Evolutionary conservation across 805 yeast genomes (phyloP).

Genomic region (Cyberlindnera lachancei): DNA sequence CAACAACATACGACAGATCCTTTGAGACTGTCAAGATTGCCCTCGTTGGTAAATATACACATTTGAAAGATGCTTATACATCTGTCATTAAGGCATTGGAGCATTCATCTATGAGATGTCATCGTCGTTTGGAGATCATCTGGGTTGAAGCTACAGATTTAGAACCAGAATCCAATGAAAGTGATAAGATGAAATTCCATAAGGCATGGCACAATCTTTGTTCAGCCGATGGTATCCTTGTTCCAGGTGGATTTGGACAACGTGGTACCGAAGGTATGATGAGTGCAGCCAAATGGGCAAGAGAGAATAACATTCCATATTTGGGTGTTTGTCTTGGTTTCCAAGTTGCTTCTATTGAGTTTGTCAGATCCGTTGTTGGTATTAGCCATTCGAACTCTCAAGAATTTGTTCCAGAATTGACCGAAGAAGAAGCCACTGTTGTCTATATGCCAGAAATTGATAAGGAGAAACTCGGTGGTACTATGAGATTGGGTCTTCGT

Average conservation of each 20-base stretch:
- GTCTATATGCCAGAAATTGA: constrained; percentile 99
- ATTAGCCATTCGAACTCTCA: constrained; percentile 63
- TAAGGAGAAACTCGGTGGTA: constrained; percentile 93
- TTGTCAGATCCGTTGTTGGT: constrained; percentile 73
- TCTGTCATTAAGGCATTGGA: constrained; percentile 94
- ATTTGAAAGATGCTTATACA: constrained; percentile 89
- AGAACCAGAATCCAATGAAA: constrained; percentile 61
- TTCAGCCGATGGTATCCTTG: constrained; percentile 92
- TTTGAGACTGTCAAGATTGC: constrained; percentile 89
- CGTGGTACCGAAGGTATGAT: constrained; percentile 99
- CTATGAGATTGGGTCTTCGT: constrained; percentile 96
- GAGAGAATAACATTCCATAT: constrained; percentile 89
- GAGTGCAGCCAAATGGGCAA: constrained; percentile 95
- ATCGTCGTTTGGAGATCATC: constrained; percentile 73
- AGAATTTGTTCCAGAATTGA: constrained; percentile 65
- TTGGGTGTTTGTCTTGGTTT: constrained; percentile 96
- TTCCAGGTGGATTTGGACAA: constrained; percentile 97
- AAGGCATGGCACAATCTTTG: constrained; percentile 93
- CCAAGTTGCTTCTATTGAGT: constrained; percentile 95
- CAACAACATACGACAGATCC: constrained; percentile 74
- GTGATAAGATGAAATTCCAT: constrained; percentile 72
- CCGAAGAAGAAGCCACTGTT: constrained; percentile 64
- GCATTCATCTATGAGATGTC: constrained; percentile 88
- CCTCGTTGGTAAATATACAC: constrained; percentile 93
- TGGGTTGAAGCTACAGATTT: constrained; percentile 96